Evolutionary conservation across 805 yeast species (phyloP), one percentile per base, ranked within the genome.

Genomic region (Saturnispora gosingensis): DNA sequence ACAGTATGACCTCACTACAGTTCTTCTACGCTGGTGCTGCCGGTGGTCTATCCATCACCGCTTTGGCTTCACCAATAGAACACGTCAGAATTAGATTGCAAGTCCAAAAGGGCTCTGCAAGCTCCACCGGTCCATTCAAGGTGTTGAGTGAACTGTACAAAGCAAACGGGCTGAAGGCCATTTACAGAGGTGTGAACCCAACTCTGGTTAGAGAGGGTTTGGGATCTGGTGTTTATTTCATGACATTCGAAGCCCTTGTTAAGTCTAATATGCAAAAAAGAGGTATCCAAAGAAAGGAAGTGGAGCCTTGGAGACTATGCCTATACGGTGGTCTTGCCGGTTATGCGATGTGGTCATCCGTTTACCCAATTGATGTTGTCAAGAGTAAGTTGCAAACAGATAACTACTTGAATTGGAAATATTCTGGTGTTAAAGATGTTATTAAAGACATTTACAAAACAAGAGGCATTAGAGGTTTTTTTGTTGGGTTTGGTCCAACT

Each of bases 1-100:
- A 76, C 15, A 51, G 60, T 16, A 70, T 89, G 53, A 64, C 79
- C 8, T 72, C 80, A 42, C 54, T 69, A 5, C 96, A 93, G 65
- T 89, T 81, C 59, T 90, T 88, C 68, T 58, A 74, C 18, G 80
- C 95, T 62, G 99, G 99, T 59, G 79, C 83, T 4, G 87, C 85
- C n/a, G 97, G 96, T 36, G 99, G 99, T 25, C 67, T 88, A 49
- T 89, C 95, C 30, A 91, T 90, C 70, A 85, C 95, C 1, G 78
- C 90, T 49, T 66, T 91, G 58, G 96, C 97, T 0, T 77, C 91
- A 13, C 99, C 99, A 3, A 91, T 93, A 56, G 99, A 93, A 67
- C 98, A 89, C 64, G 78, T 93, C 54, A 83, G 99, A 72, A 90
- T 93, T 59, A 77, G 97, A 58, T 76, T 95, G 56, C 99, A 93